phyloP scores from a whole-genome alignment of 2,329 filamentous ascomycete species.

The Trichoderma sp. region DNA sequence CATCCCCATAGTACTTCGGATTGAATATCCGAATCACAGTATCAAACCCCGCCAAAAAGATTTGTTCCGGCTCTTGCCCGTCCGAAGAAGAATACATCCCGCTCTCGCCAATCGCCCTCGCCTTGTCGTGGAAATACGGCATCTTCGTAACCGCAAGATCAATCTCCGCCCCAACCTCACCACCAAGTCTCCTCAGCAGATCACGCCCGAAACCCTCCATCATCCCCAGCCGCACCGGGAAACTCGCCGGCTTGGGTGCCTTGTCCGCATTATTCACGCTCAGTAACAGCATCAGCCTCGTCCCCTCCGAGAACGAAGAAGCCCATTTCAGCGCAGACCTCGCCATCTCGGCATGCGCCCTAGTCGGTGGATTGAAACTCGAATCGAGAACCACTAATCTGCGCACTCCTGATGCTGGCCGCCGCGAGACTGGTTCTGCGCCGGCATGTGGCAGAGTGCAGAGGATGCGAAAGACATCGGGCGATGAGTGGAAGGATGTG shows the following conservation, averaged over 20 bases:
- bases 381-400: slow-evolving; percentile 61
- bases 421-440: background rate
- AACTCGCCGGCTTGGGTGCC: slow-evolving; percentile 63
- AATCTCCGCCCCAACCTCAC: slow-evolving; percentile 33
- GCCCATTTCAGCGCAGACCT: slow-evolving; percentile 42
- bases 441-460: slow-evolving; percentile 38
- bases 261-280: slow-evolving; percentile 67
- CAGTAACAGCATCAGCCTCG: slow-evolving; percentile 57
- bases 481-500: slow-evolving; percentile 43
- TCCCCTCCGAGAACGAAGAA: background rate
- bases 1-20: slow-evolving; percentile 63
- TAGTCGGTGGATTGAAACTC: slow-evolving; percentile 67
- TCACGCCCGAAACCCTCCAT: slow-evolving; percentile 68
- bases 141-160: slow-evolving; percentile 70
- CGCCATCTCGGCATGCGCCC: slow-evolving; percentile 59
- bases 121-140: slow-evolving; percentile 75
- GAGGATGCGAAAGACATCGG: slow-evolving; percentile 45
- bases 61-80: slow-evolving; percentile 45
- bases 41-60: slow-evolving; percentile 74
- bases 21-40: slow-evolving; percentile 71
- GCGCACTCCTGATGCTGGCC: slow-evolving; percentile 10
- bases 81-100: slow-evolving; percentile 38
- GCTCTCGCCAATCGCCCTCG: slow-evolving; percentile 51
- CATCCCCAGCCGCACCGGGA: slow-evolving; percentile 66
- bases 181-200: slow-evolving; percentile 34